Evolutionary conservation across 176 grass and related monocot genomes (phyloP), one percentile per base, ranked within the genome.

Genomic region (Triticum monococcum): DNA sequence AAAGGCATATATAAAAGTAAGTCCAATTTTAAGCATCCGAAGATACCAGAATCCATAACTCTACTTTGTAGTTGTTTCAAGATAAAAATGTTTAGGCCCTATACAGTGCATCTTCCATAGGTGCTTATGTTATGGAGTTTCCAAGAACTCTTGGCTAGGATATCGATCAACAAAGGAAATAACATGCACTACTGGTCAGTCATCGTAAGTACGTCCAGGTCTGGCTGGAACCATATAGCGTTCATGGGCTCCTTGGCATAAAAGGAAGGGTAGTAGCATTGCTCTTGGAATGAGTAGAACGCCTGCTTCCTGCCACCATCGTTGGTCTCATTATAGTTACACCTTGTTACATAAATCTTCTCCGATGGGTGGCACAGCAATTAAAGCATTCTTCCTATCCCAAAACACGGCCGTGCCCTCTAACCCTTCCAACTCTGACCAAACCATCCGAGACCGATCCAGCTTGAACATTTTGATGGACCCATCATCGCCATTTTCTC

Each of bases 271-370:
- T 74, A 74, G 40, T 74, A 74, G 5, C 3, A 5, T 43, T 6
- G n/a, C 40, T 74, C 71, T 0, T 13, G 1, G 13, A 74, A 46
- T 45, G 11, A 46, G 71, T 74, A 26, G 71, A 74, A 72, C 12
- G 23, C n/a, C 0, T 26, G 71, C 2, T n/a, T 3, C 71, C 71
- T 74, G 5, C 71, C 71, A 26, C 71, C 23, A 4, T 2, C 28
- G 28, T 26, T 6, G 38, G 23, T 12, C 12, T 74, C 40, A 0
- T 11, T 46, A 26, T 74, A 74, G 38, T 13, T 74, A n/a, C 16
- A 36, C 22, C 75, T 78, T 78, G 75, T 77, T 57, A 4, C 75
- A 77, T 18, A 57, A 56, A 77, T 77, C 17, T 35, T 77, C 75
- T 23, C 52, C 28, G 0, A 5, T 9, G 36, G 75, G 75, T 12